Percentiles rank a stretch among this genome's conserved stretches.
Evolutionary conservation across 257 asterid species (phyloP).

Genomic region (Lycium barbarum): DNA sequence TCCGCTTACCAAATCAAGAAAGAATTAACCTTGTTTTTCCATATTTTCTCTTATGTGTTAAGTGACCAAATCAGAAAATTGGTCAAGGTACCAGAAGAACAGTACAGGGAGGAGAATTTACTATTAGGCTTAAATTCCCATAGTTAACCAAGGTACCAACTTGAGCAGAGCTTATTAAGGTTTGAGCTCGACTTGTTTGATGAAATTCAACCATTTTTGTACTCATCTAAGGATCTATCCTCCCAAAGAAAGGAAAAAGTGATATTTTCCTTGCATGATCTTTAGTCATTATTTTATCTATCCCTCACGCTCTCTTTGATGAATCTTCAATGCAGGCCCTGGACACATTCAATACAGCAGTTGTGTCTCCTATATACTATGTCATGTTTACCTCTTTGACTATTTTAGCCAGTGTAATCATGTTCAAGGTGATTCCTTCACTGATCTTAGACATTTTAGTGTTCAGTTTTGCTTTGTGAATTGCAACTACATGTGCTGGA

Average conservation of each 20-base stretch:
- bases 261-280: not conserved
- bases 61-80: not conserved
- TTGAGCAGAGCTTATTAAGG: not conserved
- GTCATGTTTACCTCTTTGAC: slow-evolving; percentile 42
- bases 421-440: slow-evolving; percentile 36
- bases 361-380: slow-evolving; percentile 34
- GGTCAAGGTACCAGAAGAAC: not conserved
- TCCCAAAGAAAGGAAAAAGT: not conserved
- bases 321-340: slow-evolving; percentile 36
- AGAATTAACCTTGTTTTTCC: too few species aligned
- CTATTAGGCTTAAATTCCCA: slow-evolving; percentile 18
- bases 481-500: not conserved
- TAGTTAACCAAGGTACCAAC: not conserved
- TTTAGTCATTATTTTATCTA: not conserved
- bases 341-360: slow-evolving; percentile 33
- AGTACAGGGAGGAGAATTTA: not conserved
- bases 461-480: not conserved
- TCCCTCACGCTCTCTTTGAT: not conserved
- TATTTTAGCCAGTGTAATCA: slow-evolving; percentile 39
- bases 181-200: not conserved
- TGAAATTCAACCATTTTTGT: not conserved
- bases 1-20: too few species aligned
- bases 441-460: not conserved
- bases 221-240: not conserved
- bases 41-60: too few species aligned